A percentile compares a stretch with the other conserved stretches of the same genome.
These are phyloP conservation scores for Camelina neglecta DNA, from an alignment of 345 rosid genomes.

Conservation along the genomic window DNA sequence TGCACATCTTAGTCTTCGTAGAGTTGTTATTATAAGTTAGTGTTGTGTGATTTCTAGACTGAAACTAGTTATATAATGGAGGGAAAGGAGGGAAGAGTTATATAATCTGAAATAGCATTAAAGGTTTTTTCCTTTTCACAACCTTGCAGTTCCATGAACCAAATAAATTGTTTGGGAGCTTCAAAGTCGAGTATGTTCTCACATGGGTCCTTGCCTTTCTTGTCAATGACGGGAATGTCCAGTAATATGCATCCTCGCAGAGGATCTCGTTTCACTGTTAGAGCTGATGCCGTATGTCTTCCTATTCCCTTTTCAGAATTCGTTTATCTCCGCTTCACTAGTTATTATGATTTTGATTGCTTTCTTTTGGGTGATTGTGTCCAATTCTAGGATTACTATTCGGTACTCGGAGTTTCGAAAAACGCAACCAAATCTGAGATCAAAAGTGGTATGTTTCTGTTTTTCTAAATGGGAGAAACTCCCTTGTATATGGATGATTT, in stretches of 20 bases:
- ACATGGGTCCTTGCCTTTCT: constrained; percentile 55
- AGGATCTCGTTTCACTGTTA: constrained; percentile 68
- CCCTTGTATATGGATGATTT: constrained; percentile 6
- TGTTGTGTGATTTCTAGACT: not conserved
- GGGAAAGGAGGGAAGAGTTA: not conserved
- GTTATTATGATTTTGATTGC: constrained; percentile 8
- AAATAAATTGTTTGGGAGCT: constrained; percentile 56
- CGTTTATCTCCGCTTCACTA: not conserved
- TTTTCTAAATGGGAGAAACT: constrained; percentile 3
- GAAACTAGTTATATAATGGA: too few relatives aligned
- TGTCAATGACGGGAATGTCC: constrained; percentile 50
- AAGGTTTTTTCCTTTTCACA: constrained; percentile 8
- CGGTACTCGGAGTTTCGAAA: constrained; percentile 90
- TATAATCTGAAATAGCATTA: not conserved
- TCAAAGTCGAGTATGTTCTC: constrained; percentile 70
- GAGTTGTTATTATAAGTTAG: not conserved
- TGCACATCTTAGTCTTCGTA: not conserved
- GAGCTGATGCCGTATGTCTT: constrained; percentile 80
- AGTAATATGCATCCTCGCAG: constrained; percentile 52
- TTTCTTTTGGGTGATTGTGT: not conserved
- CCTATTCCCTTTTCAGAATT: not conserved
- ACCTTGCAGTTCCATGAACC: constrained; percentile 54
- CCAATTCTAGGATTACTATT: constrained; percentile 73
- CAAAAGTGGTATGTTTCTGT: constrained; percentile 69
- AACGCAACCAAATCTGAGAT: constrained; percentile 92